Evolutionary conservation across 2,329 filamentous ascomycete genomes (phyloP).

Genomic region (Chaetomium sp.): DNA sequence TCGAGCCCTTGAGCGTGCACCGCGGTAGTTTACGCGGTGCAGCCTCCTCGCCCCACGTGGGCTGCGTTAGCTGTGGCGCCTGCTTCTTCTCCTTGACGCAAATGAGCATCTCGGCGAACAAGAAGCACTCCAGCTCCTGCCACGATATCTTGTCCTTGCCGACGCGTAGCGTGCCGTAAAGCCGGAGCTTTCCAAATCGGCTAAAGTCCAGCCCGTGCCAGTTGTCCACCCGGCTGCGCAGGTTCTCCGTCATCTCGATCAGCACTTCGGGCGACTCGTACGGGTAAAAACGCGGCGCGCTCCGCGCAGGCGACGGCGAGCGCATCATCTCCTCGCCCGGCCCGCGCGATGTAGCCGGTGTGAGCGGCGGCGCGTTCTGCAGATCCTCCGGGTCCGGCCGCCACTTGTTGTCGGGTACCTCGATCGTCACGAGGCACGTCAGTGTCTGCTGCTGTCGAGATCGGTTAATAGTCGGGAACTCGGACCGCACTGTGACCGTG

Average conservation of each 20-base stretch:
- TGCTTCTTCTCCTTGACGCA: constrained; percentile 97
- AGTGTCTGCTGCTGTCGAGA: constrained; percentile 92
- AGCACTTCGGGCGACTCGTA: constrained; percentile 72
- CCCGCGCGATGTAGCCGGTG: constrained; percentile 31
- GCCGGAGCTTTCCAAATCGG: constrained; percentile 82
- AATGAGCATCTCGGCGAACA: constrained; percentile 98
- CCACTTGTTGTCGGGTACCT: constrained; percentile 92
- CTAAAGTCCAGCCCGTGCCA: constrained; percentile 96
- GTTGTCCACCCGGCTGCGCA: constrained; percentile 87
- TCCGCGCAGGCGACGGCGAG: constrained; percentile 54
- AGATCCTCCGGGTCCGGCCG: constrained; percentile 76
- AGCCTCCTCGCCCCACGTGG: constrained; percentile 60
- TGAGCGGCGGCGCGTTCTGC: constrained; percentile 41
- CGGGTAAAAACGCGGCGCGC: constrained; percentile 55
- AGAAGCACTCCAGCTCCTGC: constrained; percentile 95
- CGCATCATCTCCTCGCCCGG: constrained; percentile 45
- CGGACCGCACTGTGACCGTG: constrained; percentile 88
- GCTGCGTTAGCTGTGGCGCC: constrained; percentile 35
- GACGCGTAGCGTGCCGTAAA: constrained; percentile 85
- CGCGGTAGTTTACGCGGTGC: constrained; percentile 59
- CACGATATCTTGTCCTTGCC: constrained; percentile 94
- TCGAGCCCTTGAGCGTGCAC: constrained; percentile 93
- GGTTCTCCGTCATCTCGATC: constrained; percentile 77
- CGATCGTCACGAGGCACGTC: constrained; percentile 88
- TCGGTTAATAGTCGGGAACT: constrained; percentile 88